Conservation (phyloP, 768 basidiomycete species). For the Serendipita indica region DNA sequence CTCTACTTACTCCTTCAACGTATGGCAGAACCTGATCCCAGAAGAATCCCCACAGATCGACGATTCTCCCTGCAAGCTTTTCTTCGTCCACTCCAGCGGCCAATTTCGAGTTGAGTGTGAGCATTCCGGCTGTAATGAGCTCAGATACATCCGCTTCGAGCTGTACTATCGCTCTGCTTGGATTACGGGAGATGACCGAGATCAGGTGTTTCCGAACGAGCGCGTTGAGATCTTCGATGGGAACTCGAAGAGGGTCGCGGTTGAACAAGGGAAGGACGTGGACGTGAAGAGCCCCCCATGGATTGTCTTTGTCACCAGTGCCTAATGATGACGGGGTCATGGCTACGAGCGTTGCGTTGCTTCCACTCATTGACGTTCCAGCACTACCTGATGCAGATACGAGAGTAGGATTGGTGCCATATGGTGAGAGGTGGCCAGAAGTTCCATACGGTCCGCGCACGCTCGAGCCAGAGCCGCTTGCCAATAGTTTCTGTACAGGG, state of each 20-base stretch:
- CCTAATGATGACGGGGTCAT: not conserved
- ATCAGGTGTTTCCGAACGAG: conserved; percentile 70
- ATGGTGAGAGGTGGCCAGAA: not conserved
- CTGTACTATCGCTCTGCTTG: conserved; percentile 54
- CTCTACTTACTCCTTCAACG: conserved; percentile 63
- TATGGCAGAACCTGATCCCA: conserved; percentile 82
- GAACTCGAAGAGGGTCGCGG: conserved; percentile 67
- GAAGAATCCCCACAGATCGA: conserved; percentile 88
- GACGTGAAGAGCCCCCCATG: conserved; percentile 75
- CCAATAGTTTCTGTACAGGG: not conserved
- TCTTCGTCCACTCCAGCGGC: conserved; percentile 54
- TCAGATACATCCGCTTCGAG: conserved; percentile 71
- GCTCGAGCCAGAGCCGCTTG: not conserved
- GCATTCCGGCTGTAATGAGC: conserved; percentile 76
- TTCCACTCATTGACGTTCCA: too few relatives aligned
- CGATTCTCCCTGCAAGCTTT: conserved; percentile 57
- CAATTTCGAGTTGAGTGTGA: conserved; percentile 78
- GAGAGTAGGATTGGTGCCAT: not conserved
- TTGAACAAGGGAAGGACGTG: conserved; percentile 86
- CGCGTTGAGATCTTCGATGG: conserved; percentile 81
- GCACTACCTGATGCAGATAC: too few relatives aligned
- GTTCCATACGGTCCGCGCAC: not conserved
- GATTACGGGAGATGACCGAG: conserved; percentile 53
- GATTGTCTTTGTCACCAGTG: conserved; percentile 30
- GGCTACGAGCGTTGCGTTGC: not conserved